These are phyloP conservation scores for Solanum peruvianum DNA, from an alignment of 257 asterid species.

Conservation along the genomic window DNA sequence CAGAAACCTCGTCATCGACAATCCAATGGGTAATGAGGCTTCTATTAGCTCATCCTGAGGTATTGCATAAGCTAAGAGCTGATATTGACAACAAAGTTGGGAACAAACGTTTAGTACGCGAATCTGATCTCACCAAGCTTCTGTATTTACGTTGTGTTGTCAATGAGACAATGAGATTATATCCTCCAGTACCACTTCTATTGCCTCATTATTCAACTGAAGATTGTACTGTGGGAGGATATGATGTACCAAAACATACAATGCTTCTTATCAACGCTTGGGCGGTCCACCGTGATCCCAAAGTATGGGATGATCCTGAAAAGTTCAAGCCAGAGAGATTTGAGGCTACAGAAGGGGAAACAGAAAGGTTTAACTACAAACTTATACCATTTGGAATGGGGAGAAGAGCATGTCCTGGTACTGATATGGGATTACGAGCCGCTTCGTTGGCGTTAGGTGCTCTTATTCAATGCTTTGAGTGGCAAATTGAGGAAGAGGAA, in stretches of 20 bases:
- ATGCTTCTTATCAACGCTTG: constrained; percentile 34
- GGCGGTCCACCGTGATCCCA: constrained; percentile 55
- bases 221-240: constrained; percentile 26
- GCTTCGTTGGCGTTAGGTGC: constrained; percentile 36
- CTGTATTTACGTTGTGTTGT: constrained; percentile 34
- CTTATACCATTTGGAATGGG: constrained; percentile 36
- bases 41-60: constrained; percentile 23
- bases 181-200: constrained; percentile 37
- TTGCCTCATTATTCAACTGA: constrained; percentile 36
- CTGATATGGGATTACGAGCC: constrained; percentile 25
- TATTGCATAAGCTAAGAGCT: constrained; percentile 15
- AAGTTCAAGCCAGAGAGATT: constrained; percentile 41
- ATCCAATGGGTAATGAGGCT: constrained; percentile 37
- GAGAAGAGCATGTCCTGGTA: constrained; percentile 19
- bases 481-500: constrained; percentile 12
- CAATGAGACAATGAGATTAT: constrained; percentile 36
- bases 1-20: constrained; percentile 28
- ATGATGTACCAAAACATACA: constrained; percentile 24
- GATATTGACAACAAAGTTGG: constrained; percentile 42
- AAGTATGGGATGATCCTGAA: neutral
- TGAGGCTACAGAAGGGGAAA: constrained; percentile 8
- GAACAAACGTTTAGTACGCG: constrained; percentile 19
- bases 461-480: constrained; percentile 41
- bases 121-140: constrained; percentile 33
- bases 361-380: constrained; percentile 12